A percentile compares a stretch with the other conserved stretches of the same genome.
phyloP scores from a whole-genome alignment of 2,329 filamentous ascomycete species.

The Nakataea oryzae region DNA sequence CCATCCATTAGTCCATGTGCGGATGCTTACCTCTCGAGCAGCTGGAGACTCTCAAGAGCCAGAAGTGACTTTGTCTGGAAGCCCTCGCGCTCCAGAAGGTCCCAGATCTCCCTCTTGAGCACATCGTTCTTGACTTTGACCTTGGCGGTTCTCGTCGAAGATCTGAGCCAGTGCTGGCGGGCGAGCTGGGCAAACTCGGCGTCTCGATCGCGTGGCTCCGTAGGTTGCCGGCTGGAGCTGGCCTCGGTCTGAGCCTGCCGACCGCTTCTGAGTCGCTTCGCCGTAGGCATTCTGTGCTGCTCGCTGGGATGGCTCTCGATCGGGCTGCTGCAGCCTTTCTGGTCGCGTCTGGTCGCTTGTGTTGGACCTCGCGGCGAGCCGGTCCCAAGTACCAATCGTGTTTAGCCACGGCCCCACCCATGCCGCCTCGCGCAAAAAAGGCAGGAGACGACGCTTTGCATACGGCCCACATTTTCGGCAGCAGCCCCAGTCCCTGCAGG shows the following conservation, averaged over 20 bases:
- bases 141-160: conserved; percentile 48
- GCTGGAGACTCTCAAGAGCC: conserved; percentile 80
- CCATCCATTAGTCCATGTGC: neutral
- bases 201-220: conserved; percentile 61
- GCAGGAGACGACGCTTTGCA: neutral
- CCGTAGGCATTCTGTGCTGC: conserved; percentile 37
- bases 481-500: neutral
- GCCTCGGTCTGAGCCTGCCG: conserved; percentile 30
- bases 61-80: conserved; percentile 72
- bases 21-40: conserved; percentile 61
- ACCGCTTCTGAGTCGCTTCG: conserved; percentile 47
- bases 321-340: neutral
- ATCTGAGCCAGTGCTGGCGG: conserved; percentile 72
- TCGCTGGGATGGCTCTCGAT: neutral
- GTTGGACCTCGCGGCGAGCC: conserved; percentile 8
- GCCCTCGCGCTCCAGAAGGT: conserved; percentile 68
- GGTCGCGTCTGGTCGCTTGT: conserved; percentile 8
- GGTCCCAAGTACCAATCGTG: neutral
- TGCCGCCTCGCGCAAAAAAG: neutral
- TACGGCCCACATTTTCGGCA: neutral
- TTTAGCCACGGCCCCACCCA: neutral
- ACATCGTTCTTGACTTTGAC: conserved; percentile 73
- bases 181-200: conserved; percentile 68
- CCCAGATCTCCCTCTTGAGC: conserved; percentile 82
- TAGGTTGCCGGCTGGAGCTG: conserved; percentile 43